Evolutionary conservation across 257 asterid species (phyloP), one percentile per base, ranked within the genome.

Genomic region (Solanum medicagineum): DNA sequence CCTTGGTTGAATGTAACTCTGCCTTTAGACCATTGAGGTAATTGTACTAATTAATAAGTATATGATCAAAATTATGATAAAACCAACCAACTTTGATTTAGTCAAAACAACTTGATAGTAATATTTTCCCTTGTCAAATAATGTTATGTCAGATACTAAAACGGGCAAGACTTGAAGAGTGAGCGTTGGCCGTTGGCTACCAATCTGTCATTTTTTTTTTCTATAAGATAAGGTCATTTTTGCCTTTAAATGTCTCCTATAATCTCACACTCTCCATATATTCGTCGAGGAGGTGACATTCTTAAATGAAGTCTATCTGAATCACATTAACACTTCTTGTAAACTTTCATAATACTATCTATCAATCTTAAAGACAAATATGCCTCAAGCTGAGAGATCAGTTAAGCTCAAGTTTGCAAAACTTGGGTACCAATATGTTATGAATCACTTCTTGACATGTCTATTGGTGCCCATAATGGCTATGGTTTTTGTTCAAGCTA

Each of bases 391-490:
- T 59, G 29, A 16, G 10, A 55, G 8, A 32, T 75, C 80, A 42
- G 83, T 69, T 7, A 85, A 75, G 56, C 83, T 85, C 71, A 83
- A 85, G 84, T 80, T 71, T 86, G 80, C 73, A 20, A 88, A 85
- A 86, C 68, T 71, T 24, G 86, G 77, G 40, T 85, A 59, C 77
- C 87, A 84, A 84, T 83, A 69, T 24, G 65, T 88, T 5, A 86
- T 88, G 1, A 80, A 84, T 83, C 42, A 86, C 81, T 24, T 86
- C 53, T 29, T 81, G 56, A 62, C 81, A 32, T 66, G 83, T 49
- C 24, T 86, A 14, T 59, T 86, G 1, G 24, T 86, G 6, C 84
- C 87, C 60, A 68, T 40, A 26, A 60, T 86, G 51, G 74, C 14
- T 55, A 17, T 71, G 42, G 12, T 84, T 69, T 20, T 60, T 8